phyloP scores from a whole-genome alignment of 1,284 basidiomycete species.

The Cystobasidium slooffiae region DNA sequence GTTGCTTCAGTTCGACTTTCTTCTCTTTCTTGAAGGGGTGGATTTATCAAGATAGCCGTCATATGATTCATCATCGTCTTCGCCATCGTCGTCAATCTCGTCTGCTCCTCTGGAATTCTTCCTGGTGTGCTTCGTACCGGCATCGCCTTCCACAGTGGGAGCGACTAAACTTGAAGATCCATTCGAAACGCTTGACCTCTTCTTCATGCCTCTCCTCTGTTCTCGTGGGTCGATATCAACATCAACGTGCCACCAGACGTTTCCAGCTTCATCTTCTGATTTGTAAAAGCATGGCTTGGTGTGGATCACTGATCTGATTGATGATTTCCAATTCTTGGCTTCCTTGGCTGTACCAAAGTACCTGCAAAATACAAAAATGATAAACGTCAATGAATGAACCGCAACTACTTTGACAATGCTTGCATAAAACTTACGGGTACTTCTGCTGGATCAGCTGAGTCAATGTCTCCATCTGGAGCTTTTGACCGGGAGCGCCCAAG shows the following conservation, averaged over 20 bases:
- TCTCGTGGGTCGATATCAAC: constrained; percentile 37
- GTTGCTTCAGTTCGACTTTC: constrained; percentile 2
- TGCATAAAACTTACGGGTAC: constrained; percentile 28
- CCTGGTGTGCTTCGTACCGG: background rate
- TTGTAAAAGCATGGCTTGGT: constrained; percentile 44
- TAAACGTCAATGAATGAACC: background rate
- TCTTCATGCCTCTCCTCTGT: constrained; percentile 40
- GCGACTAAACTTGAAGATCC: background rate
- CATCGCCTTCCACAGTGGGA: background rate
- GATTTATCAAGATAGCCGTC: background rate
- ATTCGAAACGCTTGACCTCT: constrained; percentile 6
- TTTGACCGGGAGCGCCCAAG: constrained; percentile 23
- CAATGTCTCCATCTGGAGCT: constrained; percentile 40
- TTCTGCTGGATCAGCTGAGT: constrained; percentile 27
- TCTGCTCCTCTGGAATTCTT: background rate
- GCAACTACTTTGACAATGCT: too few species aligned
- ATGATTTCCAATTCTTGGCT: constrained; percentile 40
- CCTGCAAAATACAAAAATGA: background rate
- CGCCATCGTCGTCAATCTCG: background rate
- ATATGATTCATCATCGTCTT: background rate
- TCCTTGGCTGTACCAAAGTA: constrained; percentile 41
- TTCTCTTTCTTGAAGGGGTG: constrained; percentile 8
- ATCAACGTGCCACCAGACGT: constrained; percentile 41
- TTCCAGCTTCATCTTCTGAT: constrained; percentile 15
- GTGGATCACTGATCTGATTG: constrained; percentile 38